Percentiles rank a stretch among this genome's conserved stretches.
Conservation (phyloP, 2,329 filamentous ascomycete genomes). For the Fusarium globosum region DNA sequence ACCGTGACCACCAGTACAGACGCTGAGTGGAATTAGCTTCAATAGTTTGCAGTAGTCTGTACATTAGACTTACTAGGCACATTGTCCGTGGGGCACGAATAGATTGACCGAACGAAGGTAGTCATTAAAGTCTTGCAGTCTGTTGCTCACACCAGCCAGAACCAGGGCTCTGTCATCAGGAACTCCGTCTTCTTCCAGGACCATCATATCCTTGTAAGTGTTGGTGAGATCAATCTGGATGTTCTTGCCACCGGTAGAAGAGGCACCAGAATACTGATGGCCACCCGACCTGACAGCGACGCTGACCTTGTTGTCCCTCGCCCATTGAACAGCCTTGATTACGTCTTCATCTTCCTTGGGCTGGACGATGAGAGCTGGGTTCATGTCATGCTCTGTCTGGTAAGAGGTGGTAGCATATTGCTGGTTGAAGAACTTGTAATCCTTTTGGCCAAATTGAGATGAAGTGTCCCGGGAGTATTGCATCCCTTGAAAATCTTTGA, state of each 20-base stretch:
- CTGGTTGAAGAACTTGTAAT: slow-evolving; percentile 39
- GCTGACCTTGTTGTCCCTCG: slow-evolving; percentile 53
- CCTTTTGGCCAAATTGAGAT: slow-evolving; percentile 1
- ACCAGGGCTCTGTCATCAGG: slow-evolving; percentile 50
- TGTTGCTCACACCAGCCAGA: slow-evolving; percentile 55
- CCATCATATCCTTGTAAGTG: slow-evolving; percentile 49
- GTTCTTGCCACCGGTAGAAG: slow-evolving; percentile 55
- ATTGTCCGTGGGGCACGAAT: slow-evolving; percentile 60
- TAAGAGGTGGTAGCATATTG: slow-evolving; percentile 60
- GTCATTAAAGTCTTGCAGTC: slow-evolving; percentile 55
- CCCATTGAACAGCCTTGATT: slow-evolving; percentile 53
- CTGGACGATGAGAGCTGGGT: slow-evolving; percentile 57
- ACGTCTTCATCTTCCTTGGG: slow-evolving; percentile 58
- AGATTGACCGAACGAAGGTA: slow-evolving; percentile 54
- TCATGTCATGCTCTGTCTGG: slow-evolving; percentile 54
- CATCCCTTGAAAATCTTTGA: slow-evolving; percentile 38
- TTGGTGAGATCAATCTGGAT: slow-evolving; percentile 59
- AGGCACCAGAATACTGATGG: slow-evolving; percentile 63
- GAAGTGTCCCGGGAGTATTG: slow-evolving; percentile 38
- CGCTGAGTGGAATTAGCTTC: slow-evolving; percentile 22
- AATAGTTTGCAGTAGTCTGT: no score
- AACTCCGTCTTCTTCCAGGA: slow-evolving; percentile 32
- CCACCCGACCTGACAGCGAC: slow-evolving; percentile 60
- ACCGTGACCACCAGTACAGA: slow-evolving; percentile 59
- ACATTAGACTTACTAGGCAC: slow-evolving; percentile 44